Conservation (phyloP, 2,329 filamentous ascomycete species). For the Penicillium sp. region DNA sequence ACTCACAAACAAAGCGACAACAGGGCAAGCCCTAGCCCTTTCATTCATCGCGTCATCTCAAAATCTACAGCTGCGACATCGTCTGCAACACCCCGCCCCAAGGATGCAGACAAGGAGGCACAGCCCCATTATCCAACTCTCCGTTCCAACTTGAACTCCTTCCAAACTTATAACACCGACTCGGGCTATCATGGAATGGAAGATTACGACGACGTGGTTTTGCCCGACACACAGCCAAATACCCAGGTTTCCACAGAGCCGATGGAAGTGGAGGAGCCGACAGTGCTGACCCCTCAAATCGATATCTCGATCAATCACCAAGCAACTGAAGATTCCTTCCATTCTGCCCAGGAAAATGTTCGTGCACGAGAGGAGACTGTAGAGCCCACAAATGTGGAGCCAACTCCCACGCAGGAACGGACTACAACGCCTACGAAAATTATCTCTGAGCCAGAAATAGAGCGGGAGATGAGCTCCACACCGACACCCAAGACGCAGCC, state of each 20-base stretch:
- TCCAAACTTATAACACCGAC: slow-evolving; percentile 44
- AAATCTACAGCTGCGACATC: slow-evolving; percentile 23
- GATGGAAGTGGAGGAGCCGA: slow-evolving; percentile 29
- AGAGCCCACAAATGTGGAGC: slow-evolving; percentile 38
- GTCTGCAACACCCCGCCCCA: slow-evolving; percentile 18
- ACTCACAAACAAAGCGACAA: slow-evolving; percentile 37
- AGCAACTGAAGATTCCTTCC: slow-evolving; percentile 48
- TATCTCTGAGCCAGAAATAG: background rate
- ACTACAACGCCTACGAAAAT: slow-evolving; percentile 6
- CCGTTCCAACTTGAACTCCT: slow-evolving; percentile 39
- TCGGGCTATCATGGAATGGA: slow-evolving; percentile 51
- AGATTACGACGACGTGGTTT: slow-evolving; percentile 42
- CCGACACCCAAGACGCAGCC: slow-evolving; percentile 4
- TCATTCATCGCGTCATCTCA: slow-evolving; percentile 36
- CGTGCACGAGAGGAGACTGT: slow-evolving; percentile 36
- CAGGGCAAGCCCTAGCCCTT: slow-evolving; percentile 35
- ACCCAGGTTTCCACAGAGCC: slow-evolving; percentile 36
- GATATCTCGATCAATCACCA: slow-evolving; percentile 35
- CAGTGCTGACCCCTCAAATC: slow-evolving; percentile 12
- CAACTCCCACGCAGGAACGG: slow-evolving; percentile 22
- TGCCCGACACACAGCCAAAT: slow-evolving; percentile 32
- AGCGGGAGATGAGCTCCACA: slow-evolving; percentile 5
- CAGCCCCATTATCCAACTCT: slow-evolving; percentile 32
- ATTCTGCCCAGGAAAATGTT: slow-evolving; percentile 46
- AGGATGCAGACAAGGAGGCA: slow-evolving; percentile 19